Percentiles rank a stretch among this genome's conserved stretches.
Evolutionary conservation across 2,329 filamentous ascomycete species (phyloP).

Genomic region (Cadophora gregata): DNA sequence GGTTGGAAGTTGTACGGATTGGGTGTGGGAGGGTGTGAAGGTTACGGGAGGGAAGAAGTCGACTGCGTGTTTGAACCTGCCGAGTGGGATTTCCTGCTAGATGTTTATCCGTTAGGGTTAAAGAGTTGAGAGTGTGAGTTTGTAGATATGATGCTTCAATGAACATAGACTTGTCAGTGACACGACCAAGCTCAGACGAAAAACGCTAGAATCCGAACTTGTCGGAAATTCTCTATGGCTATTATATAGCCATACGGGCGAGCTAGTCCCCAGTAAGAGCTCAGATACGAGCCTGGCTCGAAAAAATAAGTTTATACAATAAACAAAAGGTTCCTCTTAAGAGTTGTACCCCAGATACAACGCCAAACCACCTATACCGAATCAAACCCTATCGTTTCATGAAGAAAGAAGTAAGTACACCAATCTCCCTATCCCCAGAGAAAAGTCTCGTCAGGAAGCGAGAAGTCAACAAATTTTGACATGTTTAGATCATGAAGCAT

Average conservation of each 20-base stretch:
- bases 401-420: conserved; percentile 5
- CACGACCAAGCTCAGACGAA: background rate
- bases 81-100: conserved; percentile 10
- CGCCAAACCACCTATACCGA: background rate
- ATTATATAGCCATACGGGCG: background rate
- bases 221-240: background rate
- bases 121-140: background rate
- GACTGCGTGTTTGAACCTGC: conserved; percentile 4
- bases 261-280: background rate
- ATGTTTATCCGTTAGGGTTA: background rate
- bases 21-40: background rate
- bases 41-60: conserved; percentile 15
- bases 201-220: background rate
- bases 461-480: background rate
- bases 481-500: conserved; percentile 16
- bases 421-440: conserved; percentile 23
- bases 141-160: background rate
- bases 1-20: background rate
- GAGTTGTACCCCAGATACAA: background rate
- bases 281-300: background rate
- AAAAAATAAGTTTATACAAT: background rate
- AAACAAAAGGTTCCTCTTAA: background rate
- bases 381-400: conserved; percentile 12
- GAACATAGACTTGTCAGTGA: background rate
- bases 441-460: conserved; percentile 5